These are phyloP conservation scores for Pleurotus eryngii DNA, from an alignment of 768 basidiomycete species.

Conservation along the genomic window DNA sequence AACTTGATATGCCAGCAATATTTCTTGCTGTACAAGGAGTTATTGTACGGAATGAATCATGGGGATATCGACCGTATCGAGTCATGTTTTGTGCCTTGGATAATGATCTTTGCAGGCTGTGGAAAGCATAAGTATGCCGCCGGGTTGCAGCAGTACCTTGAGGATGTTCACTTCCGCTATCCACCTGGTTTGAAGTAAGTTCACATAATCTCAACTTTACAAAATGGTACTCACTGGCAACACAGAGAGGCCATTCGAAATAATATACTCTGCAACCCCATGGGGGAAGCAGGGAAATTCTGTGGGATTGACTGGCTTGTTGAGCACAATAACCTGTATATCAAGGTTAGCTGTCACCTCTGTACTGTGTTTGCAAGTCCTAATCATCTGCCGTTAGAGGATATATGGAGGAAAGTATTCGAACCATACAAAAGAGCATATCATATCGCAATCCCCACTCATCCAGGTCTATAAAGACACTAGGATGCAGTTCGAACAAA, in stretches of 20 bases:
- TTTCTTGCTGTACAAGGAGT: conserved; percentile 37
- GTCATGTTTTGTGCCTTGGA: conserved; percentile 20
- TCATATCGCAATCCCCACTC: conserved; percentile 30
- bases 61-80: conserved; percentile 30
- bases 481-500: conserved; percentile 19
- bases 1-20: conserved; percentile 25
- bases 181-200: conserved; percentile 13
- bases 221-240: neutral
- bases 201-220: neutral
- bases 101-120: conserved; percentile 21
- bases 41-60: conserved; percentile 27
- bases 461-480: conserved; percentile 30
- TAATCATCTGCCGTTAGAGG: neutral
- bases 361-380: neutral
- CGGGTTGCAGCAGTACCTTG: conserved; percentile 23
- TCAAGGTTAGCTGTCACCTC: conserved; percentile 22
- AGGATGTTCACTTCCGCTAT: conserved; percentile 21
- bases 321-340: conserved; percentile 40
- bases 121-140: conserved; percentile 34
- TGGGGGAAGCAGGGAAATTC: conserved; percentile 25
- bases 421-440: conserved; percentile 27
- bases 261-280: conserved; percentile 35
- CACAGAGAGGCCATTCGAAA: conserved; percentile 21
- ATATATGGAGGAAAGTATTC: conserved; percentile 32
- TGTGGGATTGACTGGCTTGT: conserved; percentile 11